These are phyloP conservation scores for Suillus lakei DNA, from an alignment of 768 basidiomycete genomes.

Conservation along the genomic window DNA sequence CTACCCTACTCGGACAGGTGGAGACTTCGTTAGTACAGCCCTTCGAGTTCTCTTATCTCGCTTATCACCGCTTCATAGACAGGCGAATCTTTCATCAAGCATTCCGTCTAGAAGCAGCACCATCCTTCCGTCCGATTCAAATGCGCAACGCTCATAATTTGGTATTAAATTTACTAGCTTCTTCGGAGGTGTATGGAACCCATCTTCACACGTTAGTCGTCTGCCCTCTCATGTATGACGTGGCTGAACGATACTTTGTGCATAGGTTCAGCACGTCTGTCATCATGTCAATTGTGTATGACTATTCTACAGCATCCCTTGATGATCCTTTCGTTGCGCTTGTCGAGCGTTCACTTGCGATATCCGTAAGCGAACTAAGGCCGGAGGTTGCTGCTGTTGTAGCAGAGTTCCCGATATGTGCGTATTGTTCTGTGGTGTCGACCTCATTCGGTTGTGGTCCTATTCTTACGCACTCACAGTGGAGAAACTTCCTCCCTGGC, in stretches of 20 bases:
- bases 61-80: not conserved
- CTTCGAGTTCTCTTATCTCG: not conserved
- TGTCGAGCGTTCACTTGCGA: constrained; percentile 17
- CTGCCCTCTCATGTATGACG: not conserved
- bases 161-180: constrained; percentile 27
- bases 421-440: constrained; percentile 4
- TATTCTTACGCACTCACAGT: constrained; percentile 13
- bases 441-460: not conserved
- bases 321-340: constrained; percentile 26
- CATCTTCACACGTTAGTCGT: constrained; percentile 29
- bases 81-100: constrained; percentile 42
- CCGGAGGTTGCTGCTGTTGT: constrained; percentile 22
- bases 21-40: constrained; percentile 23
- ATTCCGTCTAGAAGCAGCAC: constrained; percentile 33
- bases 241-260: not conserved
- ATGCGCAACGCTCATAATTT: constrained; percentile 36
- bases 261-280: constrained; percentile 25
- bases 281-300: constrained; percentile 31
- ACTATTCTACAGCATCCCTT: constrained; percentile 19
- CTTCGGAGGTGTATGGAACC: constrained; percentile 25
- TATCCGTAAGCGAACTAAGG: constrained; percentile 19
- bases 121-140: constrained; percentile 38
- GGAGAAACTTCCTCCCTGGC: constrained; percentile 25
- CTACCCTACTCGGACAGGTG: constrained; percentile 34
- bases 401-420: constrained; percentile 22